Evolutionary conservation across 164 flowering plant genomes (phyloP).

Genomic region (Saururus chinensis): DNA sequence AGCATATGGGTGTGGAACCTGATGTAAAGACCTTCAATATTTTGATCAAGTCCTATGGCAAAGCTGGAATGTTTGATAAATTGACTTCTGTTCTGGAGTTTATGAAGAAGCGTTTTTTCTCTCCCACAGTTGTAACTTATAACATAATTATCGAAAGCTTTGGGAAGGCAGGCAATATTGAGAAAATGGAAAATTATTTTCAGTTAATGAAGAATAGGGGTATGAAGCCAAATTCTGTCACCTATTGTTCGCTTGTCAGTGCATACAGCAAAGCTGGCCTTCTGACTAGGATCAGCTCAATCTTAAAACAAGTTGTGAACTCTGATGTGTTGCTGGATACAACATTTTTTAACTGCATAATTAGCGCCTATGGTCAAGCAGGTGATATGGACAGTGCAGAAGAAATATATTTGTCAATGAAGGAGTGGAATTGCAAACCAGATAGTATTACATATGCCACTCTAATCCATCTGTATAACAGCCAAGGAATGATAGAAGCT

Average conservation of each 20-base stretch:
- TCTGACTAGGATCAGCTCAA: slow-evolving; percentile 39
- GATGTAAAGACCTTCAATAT: slow-evolving; percentile 67
- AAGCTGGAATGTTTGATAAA: slow-evolving; percentile 53
- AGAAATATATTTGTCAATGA: slow-evolving; percentile 52
- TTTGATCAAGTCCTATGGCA: slow-evolving; percentile 72
- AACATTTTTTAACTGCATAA: slow-evolving; percentile 68
- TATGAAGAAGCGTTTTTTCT: slow-evolving; percentile 65
- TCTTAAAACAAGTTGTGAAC: slow-evolving; percentile 68
- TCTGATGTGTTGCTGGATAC: slow-evolving; percentile 75
- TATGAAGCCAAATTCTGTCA: slow-evolving; percentile 71
- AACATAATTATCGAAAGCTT: slow-evolving; percentile 60
- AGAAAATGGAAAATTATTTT: slow-evolving; percentile 65
- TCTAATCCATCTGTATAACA: slow-evolving; percentile 55
- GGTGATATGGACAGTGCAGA: slow-evolving; percentile 54
- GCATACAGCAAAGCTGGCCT: slow-evolving; percentile 57
- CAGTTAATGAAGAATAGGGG: slow-evolving; percentile 71
- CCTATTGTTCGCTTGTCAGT: slow-evolving; percentile 72
- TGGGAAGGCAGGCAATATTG: slow-evolving; percentile 58
- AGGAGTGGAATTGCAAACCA: slow-evolving; percentile 46
- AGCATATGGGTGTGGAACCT: slow-evolving; percentile 61
- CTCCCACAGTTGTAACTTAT: slow-evolving; percentile 59
- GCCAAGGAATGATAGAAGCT: slow-evolving; percentile 46
- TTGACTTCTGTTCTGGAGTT: slow-evolving; percentile 54
- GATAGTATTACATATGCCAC: slow-evolving; percentile 64
- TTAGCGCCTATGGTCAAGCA: slow-evolving; percentile 67